A percentile compares a stretch with the other conserved stretches of the same genome.
Conservation (phyloP, 1,139 yeast species). For the Schwanniomyces etchellsii region DNA sequence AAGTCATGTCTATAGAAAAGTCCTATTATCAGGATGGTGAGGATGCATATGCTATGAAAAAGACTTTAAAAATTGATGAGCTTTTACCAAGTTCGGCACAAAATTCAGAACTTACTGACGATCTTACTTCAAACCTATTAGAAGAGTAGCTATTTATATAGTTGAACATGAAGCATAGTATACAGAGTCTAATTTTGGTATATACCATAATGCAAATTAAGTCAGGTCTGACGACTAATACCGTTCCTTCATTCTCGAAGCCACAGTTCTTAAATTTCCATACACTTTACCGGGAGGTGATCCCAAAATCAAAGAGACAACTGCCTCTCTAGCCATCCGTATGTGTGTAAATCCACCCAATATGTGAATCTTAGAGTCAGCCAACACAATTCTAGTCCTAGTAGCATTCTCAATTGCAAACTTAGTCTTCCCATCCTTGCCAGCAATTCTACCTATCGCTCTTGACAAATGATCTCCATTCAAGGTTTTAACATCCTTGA, state of each 20-base stretch:
- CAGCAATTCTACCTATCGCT: conserved; percentile 99
- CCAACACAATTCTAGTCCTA: conserved; percentile 93
- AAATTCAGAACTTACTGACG: conserved; percentile 43
- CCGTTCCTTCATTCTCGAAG: conserved; percentile 95
- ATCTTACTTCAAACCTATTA: conserved; percentile 38
- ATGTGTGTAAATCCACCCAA: conserved; percentile 96
- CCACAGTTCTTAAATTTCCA: conserved; percentile 94
- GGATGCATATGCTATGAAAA: conserved; percentile 96
- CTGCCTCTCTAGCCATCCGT: conserved; percentile 96
- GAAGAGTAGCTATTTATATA: conserved; percentile 10
- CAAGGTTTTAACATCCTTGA: conserved; percentile 93
- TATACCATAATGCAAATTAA: too few species aligned
- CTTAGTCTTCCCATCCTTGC: conserved; percentile 98
- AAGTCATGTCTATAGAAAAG: conserved; percentile 74
- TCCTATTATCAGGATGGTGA: conserved; percentile 95
- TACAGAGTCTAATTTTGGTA: background rate
- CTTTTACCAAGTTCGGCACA: conserved; percentile 54
- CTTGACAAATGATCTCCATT: conserved; percentile 95
- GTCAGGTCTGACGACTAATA: conserved; percentile 44
- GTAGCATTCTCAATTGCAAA: conserved; percentile 98
- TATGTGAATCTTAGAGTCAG: conserved; percentile 93
- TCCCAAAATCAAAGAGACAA: conserved; percentile 90
- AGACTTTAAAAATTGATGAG: conserved; percentile 52
- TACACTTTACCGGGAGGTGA: conserved; percentile 98
- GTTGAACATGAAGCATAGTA: conserved; percentile 2